These are phyloP conservation scores for Cymodocea nodosa DNA, from an alignment of 116 monocot species.

Conservation along the genomic window DNA sequence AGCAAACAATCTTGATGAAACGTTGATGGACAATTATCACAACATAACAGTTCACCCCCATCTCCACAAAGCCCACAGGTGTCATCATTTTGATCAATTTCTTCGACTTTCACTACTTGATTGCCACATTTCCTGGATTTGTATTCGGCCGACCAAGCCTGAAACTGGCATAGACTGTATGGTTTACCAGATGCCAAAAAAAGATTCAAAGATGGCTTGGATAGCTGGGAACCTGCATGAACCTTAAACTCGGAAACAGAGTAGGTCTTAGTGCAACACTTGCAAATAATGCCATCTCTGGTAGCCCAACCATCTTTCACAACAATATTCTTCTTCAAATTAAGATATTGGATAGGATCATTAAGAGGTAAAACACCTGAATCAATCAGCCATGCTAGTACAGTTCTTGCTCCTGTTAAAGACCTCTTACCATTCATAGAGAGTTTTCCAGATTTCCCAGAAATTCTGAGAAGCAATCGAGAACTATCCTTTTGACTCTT, in stretches of 20 bases:
- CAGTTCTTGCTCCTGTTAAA: constrained; percentile 34
- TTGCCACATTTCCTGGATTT: constrained; percentile 47
- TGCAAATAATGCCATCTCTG: constrained; percentile 54
- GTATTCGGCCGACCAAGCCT: constrained; percentile 79
- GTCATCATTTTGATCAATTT: constrained; percentile 77
- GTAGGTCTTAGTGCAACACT: constrained; percentile 43
- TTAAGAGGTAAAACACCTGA: constrained; percentile 35
- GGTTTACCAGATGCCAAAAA: constrained; percentile 45
- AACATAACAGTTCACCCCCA: constrained; percentile 83
- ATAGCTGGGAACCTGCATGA: constrained; percentile 37
- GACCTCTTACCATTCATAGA: constrained; percentile 11
- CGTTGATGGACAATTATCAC: constrained; percentile 76
- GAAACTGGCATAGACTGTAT: constrained; percentile 49
- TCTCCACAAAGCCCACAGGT: constrained; percentile 70
- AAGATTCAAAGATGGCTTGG: constrained; percentile 39
- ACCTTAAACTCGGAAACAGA: constrained; percentile 53
- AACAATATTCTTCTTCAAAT: constrained; percentile 24
- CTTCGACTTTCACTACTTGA: constrained; percentile 15
- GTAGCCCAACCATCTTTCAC: constrained; percentile 55
- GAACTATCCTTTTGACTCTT: constrained; percentile 19
- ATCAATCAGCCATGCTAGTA: constrained; percentile 52
- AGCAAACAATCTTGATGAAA: constrained; percentile 71
- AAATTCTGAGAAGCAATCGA: constrained; percentile 14
- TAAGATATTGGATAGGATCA: constrained; percentile 32
- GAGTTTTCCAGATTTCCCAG: constrained; percentile 29